Percentiles rank a stretch among this genome's conserved stretches.
These are phyloP conservation scores for Amanita inopinata DNA, from an alignment of 768 basidiomycete species.

Conservation along the genomic window DNA sequence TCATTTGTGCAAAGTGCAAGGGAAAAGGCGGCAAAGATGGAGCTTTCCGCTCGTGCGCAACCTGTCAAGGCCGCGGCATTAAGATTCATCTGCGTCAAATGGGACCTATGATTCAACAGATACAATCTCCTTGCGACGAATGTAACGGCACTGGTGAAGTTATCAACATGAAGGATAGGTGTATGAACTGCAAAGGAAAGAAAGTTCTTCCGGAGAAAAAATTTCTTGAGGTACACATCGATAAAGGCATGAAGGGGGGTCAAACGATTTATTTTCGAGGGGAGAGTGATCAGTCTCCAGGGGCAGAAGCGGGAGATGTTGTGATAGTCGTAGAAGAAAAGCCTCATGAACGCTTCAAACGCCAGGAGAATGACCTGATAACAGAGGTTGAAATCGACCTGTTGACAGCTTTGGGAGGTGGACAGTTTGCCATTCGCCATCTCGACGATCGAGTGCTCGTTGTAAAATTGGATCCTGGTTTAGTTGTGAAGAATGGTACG, in stretches of 20 bases:
- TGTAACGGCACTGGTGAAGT: constrained; percentile 92
- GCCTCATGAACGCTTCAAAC: constrained; percentile 79
- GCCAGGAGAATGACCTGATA: constrained; percentile 81
- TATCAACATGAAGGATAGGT: constrained; percentile 89
- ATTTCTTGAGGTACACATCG: constrained; percentile 94
- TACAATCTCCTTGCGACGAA: constrained; percentile 90
- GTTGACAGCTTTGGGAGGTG: constrained; percentile 88
- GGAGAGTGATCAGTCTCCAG: constrained; percentile 89
- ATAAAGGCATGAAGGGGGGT: constrained; percentile 95
- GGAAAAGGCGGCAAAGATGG: constrained; percentile 98
- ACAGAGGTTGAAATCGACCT: constrained; percentile 88
- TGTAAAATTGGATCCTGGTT: constrained; percentile 79
- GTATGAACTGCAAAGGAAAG: constrained; percentile 89
- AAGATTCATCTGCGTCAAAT: constrained; percentile 90
- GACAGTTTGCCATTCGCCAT: constrained; percentile 83
- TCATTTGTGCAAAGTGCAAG: constrained; percentile 88
- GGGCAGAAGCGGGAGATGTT: constrained; percentile 85
- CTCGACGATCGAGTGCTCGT: constrained; percentile 86
- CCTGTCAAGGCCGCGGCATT: constrained; percentile 85
- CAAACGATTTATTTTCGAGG: constrained; percentile 84
- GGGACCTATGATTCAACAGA: constrained; percentile 99
- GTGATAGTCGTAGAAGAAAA: constrained; percentile 93
- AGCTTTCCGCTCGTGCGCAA: constrained; percentile 69
- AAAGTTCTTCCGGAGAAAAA: constrained; percentile 93
- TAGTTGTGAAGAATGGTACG: constrained; percentile 85